phyloP scores from a whole-genome alignment of 1,284 basidiomycete genomes.

The Violaceomyces palustris region DNA sequence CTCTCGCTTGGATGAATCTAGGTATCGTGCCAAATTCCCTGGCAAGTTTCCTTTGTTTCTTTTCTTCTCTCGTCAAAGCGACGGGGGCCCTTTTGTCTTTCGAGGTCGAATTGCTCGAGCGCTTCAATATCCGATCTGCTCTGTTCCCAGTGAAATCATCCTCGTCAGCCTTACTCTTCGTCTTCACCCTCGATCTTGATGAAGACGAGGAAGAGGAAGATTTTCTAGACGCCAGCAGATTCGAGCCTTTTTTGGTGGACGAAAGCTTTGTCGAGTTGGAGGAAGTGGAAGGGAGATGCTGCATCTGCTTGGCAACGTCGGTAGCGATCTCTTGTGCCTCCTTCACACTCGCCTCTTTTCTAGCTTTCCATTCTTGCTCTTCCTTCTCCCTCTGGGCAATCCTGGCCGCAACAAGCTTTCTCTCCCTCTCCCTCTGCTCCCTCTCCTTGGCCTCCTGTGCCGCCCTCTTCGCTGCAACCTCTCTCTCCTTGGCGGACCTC shows the following conservation, averaged over 20 bases:
- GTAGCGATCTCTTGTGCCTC: background rate
- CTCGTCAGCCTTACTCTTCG: slow-evolving; percentile 18
- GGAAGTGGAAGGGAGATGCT: too few relatives aligned
- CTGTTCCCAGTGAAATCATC: slow-evolving; percentile 31
- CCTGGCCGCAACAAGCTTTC: slow-evolving; percentile 19
- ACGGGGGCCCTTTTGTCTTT: slow-evolving; percentile 7
- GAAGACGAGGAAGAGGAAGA: too few relatives aligned
- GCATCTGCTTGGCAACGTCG: background rate
- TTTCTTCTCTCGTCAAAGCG: slow-evolving; percentile 34
- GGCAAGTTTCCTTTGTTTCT: slow-evolving; percentile 20
- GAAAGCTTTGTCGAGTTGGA: too few relatives aligned
- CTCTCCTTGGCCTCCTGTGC: slow-evolving; percentile 17
- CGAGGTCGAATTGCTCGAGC: slow-evolving; percentile 3
- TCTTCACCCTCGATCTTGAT: slow-evolving; percentile 5
- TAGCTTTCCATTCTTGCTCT: slow-evolving; percentile 12
- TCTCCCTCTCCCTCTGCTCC: slow-evolving; percentile 20
- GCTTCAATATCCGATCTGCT: slow-evolving; percentile 10
- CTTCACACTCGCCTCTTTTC: slow-evolving; percentile 6
- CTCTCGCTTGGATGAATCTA: too few relatives aligned
- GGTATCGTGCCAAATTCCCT: slow-evolving; percentile 23
- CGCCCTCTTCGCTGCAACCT: slow-evolving; percentile 19
- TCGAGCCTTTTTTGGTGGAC: too few relatives aligned
- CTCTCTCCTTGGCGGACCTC: slow-evolving; percentile 14
- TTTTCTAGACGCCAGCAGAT: too few relatives aligned
- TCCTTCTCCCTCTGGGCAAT: slow-evolving; percentile 26